These are phyloP conservation scores for Termitomyces sp. DNA, from an alignment of 1,284 basidiomycete genomes.

Conservation along the genomic window DNA sequence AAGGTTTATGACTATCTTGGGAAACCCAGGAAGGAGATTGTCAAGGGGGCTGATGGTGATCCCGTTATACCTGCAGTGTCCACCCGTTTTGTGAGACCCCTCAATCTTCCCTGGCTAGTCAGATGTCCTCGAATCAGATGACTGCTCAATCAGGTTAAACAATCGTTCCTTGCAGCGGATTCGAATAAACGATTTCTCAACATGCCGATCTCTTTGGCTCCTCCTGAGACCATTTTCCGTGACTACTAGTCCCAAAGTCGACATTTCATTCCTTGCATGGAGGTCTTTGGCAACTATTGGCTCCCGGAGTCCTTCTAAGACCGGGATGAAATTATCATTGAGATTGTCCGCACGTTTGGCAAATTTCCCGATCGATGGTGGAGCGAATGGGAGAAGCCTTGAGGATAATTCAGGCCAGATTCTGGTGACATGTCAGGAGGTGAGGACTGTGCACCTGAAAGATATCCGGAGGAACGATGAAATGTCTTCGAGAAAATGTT, in stretches of 20 bases:
- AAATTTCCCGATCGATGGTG: constrained; percentile 8
- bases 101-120: too few species aligned
- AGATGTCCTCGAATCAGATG: constrained; percentile 1
- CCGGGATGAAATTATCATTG: constrained; percentile 1
- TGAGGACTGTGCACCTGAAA: constrained; percentile 2
- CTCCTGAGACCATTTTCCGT: constrained; percentile 6
- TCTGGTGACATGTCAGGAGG: constrained; percentile 2
- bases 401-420: constrained; percentile 3
- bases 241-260: not conserved
- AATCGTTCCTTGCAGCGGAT: constrained; percentile 5
- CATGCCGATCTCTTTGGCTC: constrained; percentile 2
- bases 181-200: not conserved
- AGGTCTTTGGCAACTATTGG: constrained; percentile 1
- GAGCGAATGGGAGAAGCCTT: constrained; percentile 3
- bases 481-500: constrained; percentile 1
- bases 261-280: constrained; percentile 4
- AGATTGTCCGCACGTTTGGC: constrained; percentile 8
- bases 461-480: constrained; percentile 4
- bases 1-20: too few species aligned
- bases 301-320: constrained; percentile 3
- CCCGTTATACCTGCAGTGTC: too few species aligned
- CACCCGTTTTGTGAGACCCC: too few species aligned
- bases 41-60: too few species aligned
- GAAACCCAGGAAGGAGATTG: too few species aligned
- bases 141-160: too few species aligned